Conservation (phyloP, 345 rosid species). For the Salix caprea region DNA sequence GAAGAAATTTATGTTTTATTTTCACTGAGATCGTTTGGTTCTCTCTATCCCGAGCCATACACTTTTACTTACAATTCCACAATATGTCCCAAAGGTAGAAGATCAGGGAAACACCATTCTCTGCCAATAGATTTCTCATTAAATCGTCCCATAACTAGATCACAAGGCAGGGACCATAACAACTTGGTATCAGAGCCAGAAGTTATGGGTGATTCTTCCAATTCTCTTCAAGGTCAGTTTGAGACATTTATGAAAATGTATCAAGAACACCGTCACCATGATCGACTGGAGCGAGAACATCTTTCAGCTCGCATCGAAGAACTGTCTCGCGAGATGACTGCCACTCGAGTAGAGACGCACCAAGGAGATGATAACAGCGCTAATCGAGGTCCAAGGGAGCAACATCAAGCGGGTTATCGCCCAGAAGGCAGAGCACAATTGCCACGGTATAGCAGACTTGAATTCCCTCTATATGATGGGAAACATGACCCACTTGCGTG, state of each 20-base stretch:
- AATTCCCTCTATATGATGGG: background rate
- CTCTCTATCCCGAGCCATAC: too few relatives aligned
- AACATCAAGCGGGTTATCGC: background rate
- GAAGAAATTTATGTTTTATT: too few relatives aligned
- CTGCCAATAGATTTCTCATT: too few relatives aligned
- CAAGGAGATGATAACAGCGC: too few relatives aligned
- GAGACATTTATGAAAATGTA: background rate
- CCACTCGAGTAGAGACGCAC: too few relatives aligned
- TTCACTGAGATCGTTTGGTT: too few relatives aligned
- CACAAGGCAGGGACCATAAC: background rate
- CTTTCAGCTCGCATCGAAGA: too few relatives aligned
- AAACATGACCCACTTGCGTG: background rate
- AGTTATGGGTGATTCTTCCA: background rate
- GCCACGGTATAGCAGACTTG: background rate
- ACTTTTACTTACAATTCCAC: too few relatives aligned
- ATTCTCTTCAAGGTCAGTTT: background rate
- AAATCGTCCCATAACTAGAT: background rate
- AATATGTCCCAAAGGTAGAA: too few relatives aligned
- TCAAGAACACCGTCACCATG: background rate
- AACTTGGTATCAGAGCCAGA: background rate
- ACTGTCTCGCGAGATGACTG: too few relatives aligned
- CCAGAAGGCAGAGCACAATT: background rate
- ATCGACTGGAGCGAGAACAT: background rate
- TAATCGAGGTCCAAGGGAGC: background rate
- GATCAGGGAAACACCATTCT: too few relatives aligned